Percentiles rank a stretch among this genome's conserved stretches.
Conservation (phyloP, 169 alveolate genomes). For the Eimeria acervulina region DNA sequence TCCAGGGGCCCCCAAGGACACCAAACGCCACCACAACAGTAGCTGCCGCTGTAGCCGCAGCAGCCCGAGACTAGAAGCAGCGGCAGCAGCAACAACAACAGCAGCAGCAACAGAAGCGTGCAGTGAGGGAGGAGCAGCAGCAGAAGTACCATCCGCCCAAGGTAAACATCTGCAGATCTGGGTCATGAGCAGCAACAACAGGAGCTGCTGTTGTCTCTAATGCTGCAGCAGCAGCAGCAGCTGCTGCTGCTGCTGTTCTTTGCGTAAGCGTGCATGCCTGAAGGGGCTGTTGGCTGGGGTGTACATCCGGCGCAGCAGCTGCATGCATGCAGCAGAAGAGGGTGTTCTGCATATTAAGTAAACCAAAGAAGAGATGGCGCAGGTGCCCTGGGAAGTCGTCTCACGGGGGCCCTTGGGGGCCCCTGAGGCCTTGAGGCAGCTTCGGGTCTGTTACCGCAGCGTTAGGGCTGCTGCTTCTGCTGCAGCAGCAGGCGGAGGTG, state of each 20-base stretch:
- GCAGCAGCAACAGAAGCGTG: not conserved
- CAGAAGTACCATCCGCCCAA: not conserved
- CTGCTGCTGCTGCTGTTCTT: not conserved
- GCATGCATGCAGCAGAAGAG: too few species aligned
- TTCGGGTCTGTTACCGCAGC: constrained; percentile 42
- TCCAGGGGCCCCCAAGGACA: too few species aligned
- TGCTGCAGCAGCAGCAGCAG: not conserved
- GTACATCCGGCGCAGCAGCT: too few species aligned
- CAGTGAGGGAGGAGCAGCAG: not conserved
- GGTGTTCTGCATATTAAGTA: too few species aligned
- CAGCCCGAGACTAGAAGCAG: not conserved
- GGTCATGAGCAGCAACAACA: not conserved
- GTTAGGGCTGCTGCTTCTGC: not conserved
- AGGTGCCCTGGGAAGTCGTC: constrained; percentile 10
- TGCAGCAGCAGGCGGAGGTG: constrained; percentile 22
- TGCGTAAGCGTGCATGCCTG: not conserved
- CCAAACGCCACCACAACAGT: not conserved
- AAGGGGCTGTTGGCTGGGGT: too few species aligned
- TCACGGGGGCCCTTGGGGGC: constrained; percentile 39
- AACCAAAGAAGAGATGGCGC: constrained; percentile 35
- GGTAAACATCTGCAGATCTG: not conserved
- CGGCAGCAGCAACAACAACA: not conserved
- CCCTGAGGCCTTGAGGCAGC: constrained; percentile 35
- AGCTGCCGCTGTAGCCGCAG: not conserved
- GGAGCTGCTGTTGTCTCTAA: too few species aligned